A percentile compares a stretch with the other conserved stretches of the same genome.
Evolutionary conservation across 768 basidiomycete genomes (phyloP).

Genomic region (Chalciporus chontae): DNA sequence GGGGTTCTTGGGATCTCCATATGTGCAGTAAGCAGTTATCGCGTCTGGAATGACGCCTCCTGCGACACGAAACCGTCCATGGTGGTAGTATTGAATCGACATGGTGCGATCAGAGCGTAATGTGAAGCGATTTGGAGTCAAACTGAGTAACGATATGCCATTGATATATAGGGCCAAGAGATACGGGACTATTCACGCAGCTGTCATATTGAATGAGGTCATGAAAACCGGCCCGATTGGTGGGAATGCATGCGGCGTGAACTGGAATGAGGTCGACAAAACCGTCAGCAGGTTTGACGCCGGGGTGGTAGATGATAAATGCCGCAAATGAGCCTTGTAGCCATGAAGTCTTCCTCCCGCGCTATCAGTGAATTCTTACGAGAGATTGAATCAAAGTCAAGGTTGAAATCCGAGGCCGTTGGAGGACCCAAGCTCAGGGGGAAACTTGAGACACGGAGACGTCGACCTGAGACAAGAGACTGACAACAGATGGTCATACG

Average conservation of each 20-base stretch:
- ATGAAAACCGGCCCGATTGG: slow-evolving; percentile 2
- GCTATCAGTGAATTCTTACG: no score
- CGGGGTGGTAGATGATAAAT: no score
- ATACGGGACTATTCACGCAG: neutral
- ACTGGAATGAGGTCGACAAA: no score
- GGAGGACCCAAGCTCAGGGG: no score
- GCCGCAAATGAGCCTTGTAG: no score
- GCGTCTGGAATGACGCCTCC: slow-evolving; percentile 56
- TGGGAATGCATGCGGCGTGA: neutral
- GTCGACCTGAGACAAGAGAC: no score
- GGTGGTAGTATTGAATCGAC: slow-evolving; percentile 46
- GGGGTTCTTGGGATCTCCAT: slow-evolving; percentile 50
- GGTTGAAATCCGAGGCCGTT: no score
- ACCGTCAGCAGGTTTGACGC: no score
- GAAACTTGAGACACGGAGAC: no score
- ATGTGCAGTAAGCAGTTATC: slow-evolving; percentile 57
- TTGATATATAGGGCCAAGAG: slow-evolving; percentile 1
- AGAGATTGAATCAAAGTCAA: no score
- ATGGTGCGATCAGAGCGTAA: slow-evolving; percentile 4
- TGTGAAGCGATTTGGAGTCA: neutral
- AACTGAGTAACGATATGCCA: neutral
- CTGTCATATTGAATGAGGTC: neutral
- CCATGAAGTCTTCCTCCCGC: no score
- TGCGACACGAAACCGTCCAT: slow-evolving; percentile 49
- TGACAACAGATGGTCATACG: no score